A percentile compares a stretch with the other conserved stretches of the same genome.
Evolutionary conservation across 2,329 filamentous ascomycete species (phyloP).

Genomic region (Metarhizium brunneum): DNA sequence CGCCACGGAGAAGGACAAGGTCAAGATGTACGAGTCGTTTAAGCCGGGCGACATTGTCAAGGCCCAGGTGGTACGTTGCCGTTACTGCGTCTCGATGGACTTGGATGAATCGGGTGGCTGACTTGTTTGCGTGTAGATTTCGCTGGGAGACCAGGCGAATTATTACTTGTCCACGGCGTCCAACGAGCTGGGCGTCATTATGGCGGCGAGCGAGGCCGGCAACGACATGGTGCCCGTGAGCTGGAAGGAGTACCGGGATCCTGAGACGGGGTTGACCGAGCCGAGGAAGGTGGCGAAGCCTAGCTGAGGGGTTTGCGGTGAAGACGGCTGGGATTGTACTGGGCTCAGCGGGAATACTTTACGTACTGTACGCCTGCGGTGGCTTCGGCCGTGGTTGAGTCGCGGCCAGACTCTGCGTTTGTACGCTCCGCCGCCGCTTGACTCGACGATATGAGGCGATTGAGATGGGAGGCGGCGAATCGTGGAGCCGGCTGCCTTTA

Average conservation of each 20-base stretch:
- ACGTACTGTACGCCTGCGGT: no score
- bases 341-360: not conserved
- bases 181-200: conserved; percentile 88
- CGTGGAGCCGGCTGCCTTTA: not conserved
- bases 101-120: not conserved
- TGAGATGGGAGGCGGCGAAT: no score
- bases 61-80: conserved; percentile 61
- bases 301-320: conserved; percentile 46
- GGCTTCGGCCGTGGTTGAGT: no score
- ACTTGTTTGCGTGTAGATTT: conserved; percentile 46
- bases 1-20: conserved; percentile 91
- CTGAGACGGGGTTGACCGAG: conserved; percentile 67
- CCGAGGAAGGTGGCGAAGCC: conserved; percentile 89
- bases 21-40: conserved; percentile 85
- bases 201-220: conserved; percentile 80
- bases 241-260: conserved; percentile 92
- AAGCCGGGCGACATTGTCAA: conserved; percentile 86
- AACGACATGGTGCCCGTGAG: conserved; percentile 88
- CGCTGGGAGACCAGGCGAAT: conserved; percentile 83
- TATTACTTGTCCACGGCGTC: conserved; percentile 91
- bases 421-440: no score
- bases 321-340: not conserved
- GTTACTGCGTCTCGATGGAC: not conserved
- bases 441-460: no score
- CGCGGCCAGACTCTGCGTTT: no score